phyloP scores from a whole-genome alignment of 2,329 filamentous ascomycete genomes.

The Lasiodiplodia sp. region DNA sequence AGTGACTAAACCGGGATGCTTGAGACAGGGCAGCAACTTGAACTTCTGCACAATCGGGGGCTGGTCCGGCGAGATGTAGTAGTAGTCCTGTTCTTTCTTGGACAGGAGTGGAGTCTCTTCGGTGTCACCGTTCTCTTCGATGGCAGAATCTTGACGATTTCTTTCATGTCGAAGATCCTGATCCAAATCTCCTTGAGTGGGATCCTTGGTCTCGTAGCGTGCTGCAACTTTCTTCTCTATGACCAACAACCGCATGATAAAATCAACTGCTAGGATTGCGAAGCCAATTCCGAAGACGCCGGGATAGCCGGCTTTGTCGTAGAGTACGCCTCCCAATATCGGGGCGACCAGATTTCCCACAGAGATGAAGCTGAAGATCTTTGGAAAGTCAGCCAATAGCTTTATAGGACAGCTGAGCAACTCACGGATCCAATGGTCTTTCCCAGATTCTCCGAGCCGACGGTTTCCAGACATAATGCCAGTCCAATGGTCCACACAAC shows the following conservation, averaged over 20 bases:
- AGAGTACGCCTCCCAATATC: slow-evolving; percentile 66
- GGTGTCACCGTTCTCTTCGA: not conserved
- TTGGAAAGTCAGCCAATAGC: not conserved
- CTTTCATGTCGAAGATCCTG: slow-evolving; percentile 2
- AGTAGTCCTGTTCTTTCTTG: slow-evolving; percentile 25
- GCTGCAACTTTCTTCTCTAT: slow-evolving; percentile 68
- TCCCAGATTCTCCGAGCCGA: slow-evolving; percentile 63
- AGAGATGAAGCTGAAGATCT: slow-evolving; percentile 66
- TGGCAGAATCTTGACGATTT: not conserved
- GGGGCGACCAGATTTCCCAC: slow-evolving; percentile 65
- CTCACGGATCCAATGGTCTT: slow-evolving; percentile 66
- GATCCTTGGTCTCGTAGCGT: slow-evolving; percentile 23
- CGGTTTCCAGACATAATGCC: slow-evolving; percentile 66
- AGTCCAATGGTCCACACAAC: slow-evolving; percentile 68
- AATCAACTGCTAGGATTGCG: slow-evolving; percentile 63
- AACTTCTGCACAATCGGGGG: slow-evolving; percentile 36
- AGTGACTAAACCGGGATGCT: slow-evolving; percentile 43
- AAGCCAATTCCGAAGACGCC: slow-evolving; percentile 67
- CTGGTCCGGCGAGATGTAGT: slow-evolving; percentile 20
- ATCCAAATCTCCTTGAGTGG: slow-evolving; percentile 5
- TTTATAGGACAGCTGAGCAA: not conserved
- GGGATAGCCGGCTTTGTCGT: slow-evolving; percentile 63
- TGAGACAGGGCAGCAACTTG: slow-evolving; percentile 57
- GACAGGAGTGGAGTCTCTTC: slow-evolving; percentile 20
- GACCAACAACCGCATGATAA: slow-evolving; percentile 65